A percentile compares a stretch with the other conserved stretches of the same genome.
phyloP scores from a whole-genome alignment of 345 rosid genomes.

The Eutrema yunnanense region DNA sequence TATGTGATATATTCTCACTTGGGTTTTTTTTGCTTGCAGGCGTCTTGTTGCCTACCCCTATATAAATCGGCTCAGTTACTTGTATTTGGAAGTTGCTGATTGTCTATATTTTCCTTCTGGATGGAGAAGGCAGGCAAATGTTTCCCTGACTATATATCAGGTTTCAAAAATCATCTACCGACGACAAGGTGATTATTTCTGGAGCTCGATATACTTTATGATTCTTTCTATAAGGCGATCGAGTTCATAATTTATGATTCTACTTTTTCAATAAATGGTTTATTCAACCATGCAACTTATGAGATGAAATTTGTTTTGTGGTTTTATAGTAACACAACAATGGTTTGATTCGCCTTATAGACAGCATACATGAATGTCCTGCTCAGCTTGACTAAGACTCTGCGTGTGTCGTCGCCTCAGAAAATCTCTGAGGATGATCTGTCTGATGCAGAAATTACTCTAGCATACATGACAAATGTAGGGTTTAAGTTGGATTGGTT shows the following conservation, averaged over 20 bases:
- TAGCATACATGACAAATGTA: not conserved
- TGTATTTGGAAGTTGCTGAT: conserved; percentile 68
- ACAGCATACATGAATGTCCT: conserved; percentile 8
- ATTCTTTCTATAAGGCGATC: too few species aligned
- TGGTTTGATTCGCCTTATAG: too few species aligned
- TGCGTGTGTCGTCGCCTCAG: not conserved
- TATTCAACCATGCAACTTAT: not conserved
- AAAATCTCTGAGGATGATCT: not conserved
- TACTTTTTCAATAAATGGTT: not conserved
- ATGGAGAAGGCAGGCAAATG: conserved; percentile 71
- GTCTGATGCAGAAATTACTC: not conserved
- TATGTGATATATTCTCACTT: too few species aligned
- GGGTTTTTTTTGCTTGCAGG: too few species aligned
- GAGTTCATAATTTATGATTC: too few species aligned
- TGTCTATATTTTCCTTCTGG: conserved; percentile 43
- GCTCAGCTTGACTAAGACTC: not conserved
- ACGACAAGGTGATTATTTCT: not conserved
- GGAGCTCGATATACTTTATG: too few species aligned
- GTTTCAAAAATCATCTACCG: conserved; percentile 33
- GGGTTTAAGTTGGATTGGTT: too few species aligned
- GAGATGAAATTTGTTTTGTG: not conserved
- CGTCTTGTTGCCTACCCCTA: conserved; percentile 29
- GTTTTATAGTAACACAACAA: not conserved
- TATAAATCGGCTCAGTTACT: conserved; percentile 34
- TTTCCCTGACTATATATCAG: conserved; percentile 59